Percentiles rank a stretch among this genome's conserved stretches.
phyloP scores from a whole-genome alignment of 2,329 filamentous ascomycete species.

The Calonectria pauciramosa region DNA sequence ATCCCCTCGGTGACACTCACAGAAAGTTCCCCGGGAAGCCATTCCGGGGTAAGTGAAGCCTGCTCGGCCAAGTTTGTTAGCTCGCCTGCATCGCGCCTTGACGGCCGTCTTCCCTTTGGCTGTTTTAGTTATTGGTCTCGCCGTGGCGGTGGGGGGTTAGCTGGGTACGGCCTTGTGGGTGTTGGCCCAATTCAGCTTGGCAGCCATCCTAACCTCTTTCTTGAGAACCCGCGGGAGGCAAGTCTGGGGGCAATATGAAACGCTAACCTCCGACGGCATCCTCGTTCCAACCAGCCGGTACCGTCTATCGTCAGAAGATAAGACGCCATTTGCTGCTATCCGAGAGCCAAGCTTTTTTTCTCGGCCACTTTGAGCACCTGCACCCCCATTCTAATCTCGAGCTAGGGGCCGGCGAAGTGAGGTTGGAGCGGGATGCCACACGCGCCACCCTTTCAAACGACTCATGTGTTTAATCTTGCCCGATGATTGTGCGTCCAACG shows the following conservation, averaged over 20 bases:
- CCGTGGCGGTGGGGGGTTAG: background rate
- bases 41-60: background rate
- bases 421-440: background rate
- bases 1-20: conserved; percentile 28
- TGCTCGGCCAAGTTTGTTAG: background rate
- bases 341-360: background rate
- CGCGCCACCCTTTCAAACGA: background rate
- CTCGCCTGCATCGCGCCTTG: background rate
- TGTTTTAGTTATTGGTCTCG: background rate
- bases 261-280: background rate
- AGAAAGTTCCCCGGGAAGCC: background rate
- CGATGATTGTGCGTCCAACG: background rate
- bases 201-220: background rate
- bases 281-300: background rate
- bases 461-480: background rate
- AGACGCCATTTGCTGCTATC: background rate
- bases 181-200: background rate
- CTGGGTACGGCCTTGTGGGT: background rate
- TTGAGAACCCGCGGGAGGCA: background rate
- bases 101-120: background rate
- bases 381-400: background rate
- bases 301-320: background rate
- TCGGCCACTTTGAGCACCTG: background rate
- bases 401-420: background rate
- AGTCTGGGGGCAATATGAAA: background rate